These are phyloP conservation scores for Arthrobotrys megalospora DNA, from an alignment of 2,329 filamentous ascomycete genomes.

Conservation along the genomic window DNA sequence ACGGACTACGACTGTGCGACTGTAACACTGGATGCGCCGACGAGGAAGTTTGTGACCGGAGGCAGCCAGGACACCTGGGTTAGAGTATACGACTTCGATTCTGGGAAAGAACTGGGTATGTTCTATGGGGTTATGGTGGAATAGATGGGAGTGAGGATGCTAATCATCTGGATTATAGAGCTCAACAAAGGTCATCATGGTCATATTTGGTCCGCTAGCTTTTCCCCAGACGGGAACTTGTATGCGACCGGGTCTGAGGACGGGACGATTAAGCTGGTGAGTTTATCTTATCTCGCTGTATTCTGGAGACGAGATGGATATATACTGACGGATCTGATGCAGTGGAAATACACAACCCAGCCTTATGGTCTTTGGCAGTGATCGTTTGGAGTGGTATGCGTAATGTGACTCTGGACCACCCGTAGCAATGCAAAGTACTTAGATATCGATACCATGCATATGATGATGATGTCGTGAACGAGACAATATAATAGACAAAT, in stretches of 20 bases:
- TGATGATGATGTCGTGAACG: constrained; percentile 1
- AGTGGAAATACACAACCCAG: constrained; percentile 77
- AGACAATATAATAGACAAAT: constrained; percentile 11
- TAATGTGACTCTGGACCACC: constrained; percentile 7
- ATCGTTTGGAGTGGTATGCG: background rate
- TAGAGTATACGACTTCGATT: constrained; percentile 91
- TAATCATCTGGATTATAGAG: constrained; percentile 71
- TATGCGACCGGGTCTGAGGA: constrained; percentile 98
- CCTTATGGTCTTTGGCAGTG: constrained; percentile 76
- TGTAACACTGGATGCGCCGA: constrained; percentile 86
- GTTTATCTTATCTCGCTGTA: constrained; percentile 22
- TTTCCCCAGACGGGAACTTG: constrained; percentile 93
- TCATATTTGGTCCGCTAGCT: constrained; percentile 95
- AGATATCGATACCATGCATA: constrained; percentile 67
- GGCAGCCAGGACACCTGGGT: constrained; percentile 96
- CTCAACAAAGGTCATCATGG: constrained; percentile 97
- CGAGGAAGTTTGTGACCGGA: constrained; percentile 88
- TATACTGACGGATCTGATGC: constrained; percentile 17
- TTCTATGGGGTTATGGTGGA: background rate
- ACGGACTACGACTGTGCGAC: constrained; percentile 90
- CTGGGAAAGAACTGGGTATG: constrained; percentile 77
- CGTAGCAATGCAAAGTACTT: constrained; percentile 6
- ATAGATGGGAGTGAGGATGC: constrained; percentile 35
- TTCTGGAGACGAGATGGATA: background rate
- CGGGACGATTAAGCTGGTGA: constrained; percentile 89